Percentiles rank a stretch among this genome's conserved stretches.
These are phyloP conservation scores for Neonectria coccinea DNA, from an alignment of 2,329 filamentous ascomycete genomes.

Conservation along the genomic window DNA sequence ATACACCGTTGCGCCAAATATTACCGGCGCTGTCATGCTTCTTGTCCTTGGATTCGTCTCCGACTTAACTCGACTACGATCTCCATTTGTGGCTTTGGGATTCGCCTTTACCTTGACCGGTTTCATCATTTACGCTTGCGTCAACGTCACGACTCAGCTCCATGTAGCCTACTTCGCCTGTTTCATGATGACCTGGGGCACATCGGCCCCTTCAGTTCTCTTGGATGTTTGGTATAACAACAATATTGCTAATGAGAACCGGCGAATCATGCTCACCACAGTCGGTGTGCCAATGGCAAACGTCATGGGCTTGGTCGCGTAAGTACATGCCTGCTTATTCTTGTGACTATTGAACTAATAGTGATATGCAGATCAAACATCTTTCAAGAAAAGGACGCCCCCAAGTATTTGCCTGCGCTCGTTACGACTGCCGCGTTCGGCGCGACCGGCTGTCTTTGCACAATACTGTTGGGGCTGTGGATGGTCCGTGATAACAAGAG, in stretches of 20 bases:
- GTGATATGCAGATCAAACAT: conserved; percentile 20
- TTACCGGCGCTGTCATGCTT: conserved; percentile 78
- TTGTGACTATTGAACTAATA: neutral
- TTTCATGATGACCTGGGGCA: conserved; percentile 88
- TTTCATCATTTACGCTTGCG: conserved; percentile 81
- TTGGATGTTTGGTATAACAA: conserved; percentile 79
- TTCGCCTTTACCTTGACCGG: conserved; percentile 81
- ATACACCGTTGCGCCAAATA: conserved; percentile 84
- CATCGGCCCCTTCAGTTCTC: conserved; percentile 78
- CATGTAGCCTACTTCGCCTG: conserved; percentile 79
- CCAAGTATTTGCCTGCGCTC: conserved; percentile 26
- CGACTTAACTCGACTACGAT: conserved; percentile 74
- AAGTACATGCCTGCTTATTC: neutral
- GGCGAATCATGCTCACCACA: conserved; percentile 76
- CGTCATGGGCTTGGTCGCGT: conserved; percentile 62
- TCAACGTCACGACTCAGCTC: conserved; percentile 71
- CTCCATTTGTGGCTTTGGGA: conserved; percentile 79
- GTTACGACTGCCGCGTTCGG: conserved; percentile 28
- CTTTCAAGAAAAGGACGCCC: conserved; percentile 27
- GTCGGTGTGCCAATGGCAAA: conserved; percentile 82
- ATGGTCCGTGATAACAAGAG: conserved; percentile 26
- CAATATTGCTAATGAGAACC: conserved; percentile 82
- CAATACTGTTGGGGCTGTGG: conserved; percentile 19
- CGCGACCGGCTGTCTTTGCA: conserved; percentile 20
- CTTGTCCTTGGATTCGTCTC: conserved; percentile 78